phyloP scores from a whole-genome alignment of 2,329 filamentous ascomycete species.

The Aspergillus neotritici region DNA sequence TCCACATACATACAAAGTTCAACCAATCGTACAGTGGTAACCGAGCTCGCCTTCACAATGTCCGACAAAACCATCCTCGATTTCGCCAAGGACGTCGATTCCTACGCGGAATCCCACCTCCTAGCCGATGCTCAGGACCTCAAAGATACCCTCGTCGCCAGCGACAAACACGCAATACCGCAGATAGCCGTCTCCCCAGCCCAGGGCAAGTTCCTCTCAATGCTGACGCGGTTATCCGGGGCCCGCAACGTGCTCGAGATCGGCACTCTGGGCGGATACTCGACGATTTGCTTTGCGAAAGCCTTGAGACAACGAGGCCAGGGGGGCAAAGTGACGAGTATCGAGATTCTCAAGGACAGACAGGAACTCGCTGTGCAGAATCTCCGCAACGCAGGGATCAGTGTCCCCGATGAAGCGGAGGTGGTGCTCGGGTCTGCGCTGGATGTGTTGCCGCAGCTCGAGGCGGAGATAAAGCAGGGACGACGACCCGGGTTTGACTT shows the following conservation, averaged over 20 bases:
- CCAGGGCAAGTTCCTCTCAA: neutral
- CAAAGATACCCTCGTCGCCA: too few relatives aligned
- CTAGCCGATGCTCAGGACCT: too few relatives aligned
- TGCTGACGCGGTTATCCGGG: neutral
- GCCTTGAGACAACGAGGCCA: neutral
- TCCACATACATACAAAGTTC: too few relatives aligned
- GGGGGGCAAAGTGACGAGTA: slow-evolving; percentile 41
- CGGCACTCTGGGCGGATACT: slow-evolving; percentile 52
- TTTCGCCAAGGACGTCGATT: too few relatives aligned
- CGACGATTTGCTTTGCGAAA: slow-evolving; percentile 48
- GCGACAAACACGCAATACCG: too few relatives aligned
- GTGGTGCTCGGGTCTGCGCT: slow-evolving; percentile 43
- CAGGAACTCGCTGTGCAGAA: slow-evolving; percentile 46
- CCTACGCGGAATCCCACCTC: too few relatives aligned
- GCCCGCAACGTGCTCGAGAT: slow-evolving; percentile 44
- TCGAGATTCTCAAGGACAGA: slow-evolving; percentile 47
- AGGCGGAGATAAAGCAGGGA: slow-evolving; percentile 36
- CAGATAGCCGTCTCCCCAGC: neutral
- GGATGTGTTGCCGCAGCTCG: slow-evolving; percentile 40
- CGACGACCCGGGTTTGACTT: slow-evolving; percentile 43
- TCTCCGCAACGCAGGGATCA: slow-evolving; percentile 35
- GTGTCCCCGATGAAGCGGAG: slow-evolving; percentile 35
- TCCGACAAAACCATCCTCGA: too few relatives aligned
- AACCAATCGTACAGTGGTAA: too few relatives aligned
- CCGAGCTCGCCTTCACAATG: too few relatives aligned